phyloP scores from a whole-genome alignment of 2,329 filamentous ascomycete genomes.

The Ustilaginoidea virens region DNA sequence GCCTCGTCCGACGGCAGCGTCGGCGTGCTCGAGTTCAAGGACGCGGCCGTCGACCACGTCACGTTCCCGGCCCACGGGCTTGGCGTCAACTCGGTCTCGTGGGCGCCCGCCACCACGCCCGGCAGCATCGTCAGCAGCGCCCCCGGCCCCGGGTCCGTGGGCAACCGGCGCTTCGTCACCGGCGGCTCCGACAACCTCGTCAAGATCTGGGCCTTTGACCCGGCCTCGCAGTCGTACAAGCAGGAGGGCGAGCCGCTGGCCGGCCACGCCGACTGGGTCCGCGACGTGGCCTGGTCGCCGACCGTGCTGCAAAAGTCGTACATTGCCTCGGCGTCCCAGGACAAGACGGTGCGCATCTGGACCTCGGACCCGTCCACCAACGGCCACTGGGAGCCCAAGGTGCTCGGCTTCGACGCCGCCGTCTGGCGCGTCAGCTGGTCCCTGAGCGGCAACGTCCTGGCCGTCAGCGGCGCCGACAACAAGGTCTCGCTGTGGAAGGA shows the following conservation, averaged over 20 bases:
- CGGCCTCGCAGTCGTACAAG: constrained; percentile 43
- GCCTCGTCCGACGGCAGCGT: constrained; percentile 90
- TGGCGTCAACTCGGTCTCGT: constrained; percentile 90
- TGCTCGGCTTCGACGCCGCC: constrained; percentile 73
- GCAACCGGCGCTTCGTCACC: constrained; percentile 75
- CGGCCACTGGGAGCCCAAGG: constrained; percentile 70
- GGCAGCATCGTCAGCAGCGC: constrained; percentile 71
- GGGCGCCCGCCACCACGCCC: constrained; percentile 75
- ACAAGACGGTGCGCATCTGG: constrained; percentile 97
- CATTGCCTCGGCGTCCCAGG: constrained; percentile 88
- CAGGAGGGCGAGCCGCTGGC: constrained; percentile 48
- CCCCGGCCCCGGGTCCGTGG: constrained; percentile 40
- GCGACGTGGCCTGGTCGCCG: constrained; percentile 93
- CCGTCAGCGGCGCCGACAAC: constrained; percentile 88
- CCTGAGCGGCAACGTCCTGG: constrained; percentile 87
- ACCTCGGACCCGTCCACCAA: constrained; percentile 50
- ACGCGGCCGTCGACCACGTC: constrained; percentile 81
- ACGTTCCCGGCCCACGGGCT: constrained; percentile 86
- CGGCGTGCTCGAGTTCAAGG: constrained; percentile 89
- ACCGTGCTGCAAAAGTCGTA: constrained; percentile 92
- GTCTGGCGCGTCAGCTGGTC: constrained; percentile 98
- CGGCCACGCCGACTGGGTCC: constrained; percentile 91
- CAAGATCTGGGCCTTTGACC: constrained; percentile 81
- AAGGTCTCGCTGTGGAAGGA: constrained; percentile 98
- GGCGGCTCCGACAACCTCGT: constrained; percentile 87